Evolutionary conservation across 2,329 filamentous ascomycete genomes (phyloP), one percentile per base, ranked within the genome.

Genomic region (Fusarium goolgardi): DNA sequence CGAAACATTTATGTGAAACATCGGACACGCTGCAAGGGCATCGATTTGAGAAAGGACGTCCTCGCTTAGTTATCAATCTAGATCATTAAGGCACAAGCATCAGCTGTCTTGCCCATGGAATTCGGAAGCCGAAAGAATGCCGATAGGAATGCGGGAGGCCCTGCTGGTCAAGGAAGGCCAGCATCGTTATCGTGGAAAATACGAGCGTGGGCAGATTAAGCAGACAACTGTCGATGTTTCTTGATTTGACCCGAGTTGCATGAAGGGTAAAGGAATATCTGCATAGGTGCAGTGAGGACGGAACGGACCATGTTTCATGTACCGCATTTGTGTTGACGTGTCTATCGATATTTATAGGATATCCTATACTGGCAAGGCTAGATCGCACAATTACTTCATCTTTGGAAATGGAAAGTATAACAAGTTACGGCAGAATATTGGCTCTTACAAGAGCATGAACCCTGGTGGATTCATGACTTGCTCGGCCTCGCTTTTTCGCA

Each of bases 401-500:
- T 39, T 20, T 39, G n/a, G 6, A 13, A 1, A 39, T 12, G 11
- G 0, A 20, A 13, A 20, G 6, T 4, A 8, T 6, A 20, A 15
- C 3, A 44, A 29, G 4, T 6, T 3, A 10, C 2, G 18, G 5
- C 18, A 29, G 29, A 15, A 23, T 23, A 32, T 9, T 7, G 20
- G 15, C 21, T 5, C 11, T 43, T 35, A 4, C 5, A 3, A 11
- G 40, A 4, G 11, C 1, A 47, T 32, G 10, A 12, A 16, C 9
- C 8, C 4, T 25, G 16, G 6, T n/a, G 11, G 2, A n/a, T 15
- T 8, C 2, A 9, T 8, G 10, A 10, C 23, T 11, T 18, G 20
- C 57, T 67, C 64, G 64, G 64, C 45, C 64, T 67, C 64, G 64
- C 53, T 10, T 25, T 60, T 67, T 43, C 21, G 45, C 18, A 13